Evolutionary conservation across 257 asterid species (phyloP).

Genomic region (Solanum peruvianum): DNA sequence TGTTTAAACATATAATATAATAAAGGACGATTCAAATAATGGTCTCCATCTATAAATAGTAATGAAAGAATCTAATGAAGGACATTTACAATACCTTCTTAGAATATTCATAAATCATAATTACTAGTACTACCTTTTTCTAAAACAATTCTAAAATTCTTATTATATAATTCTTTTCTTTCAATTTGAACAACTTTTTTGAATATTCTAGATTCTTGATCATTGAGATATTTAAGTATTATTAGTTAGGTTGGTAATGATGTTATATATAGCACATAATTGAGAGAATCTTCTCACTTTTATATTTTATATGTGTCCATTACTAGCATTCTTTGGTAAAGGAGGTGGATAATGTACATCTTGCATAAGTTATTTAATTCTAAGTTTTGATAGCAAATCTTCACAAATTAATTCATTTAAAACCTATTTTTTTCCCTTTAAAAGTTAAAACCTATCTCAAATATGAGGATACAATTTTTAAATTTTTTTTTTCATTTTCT

Average conservation of each 20-base stretch:
- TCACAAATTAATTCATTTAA: background rate
- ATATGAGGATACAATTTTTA: background rate
- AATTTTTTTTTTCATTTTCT: background rate
- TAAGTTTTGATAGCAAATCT: background rate
- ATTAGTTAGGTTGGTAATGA: background rate
- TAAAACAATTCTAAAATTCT: background rate
- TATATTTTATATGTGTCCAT: background rate
- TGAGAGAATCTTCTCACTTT: background rate
- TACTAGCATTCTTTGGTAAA: background rate
- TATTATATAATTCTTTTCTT: background rate
- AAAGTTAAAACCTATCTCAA: background rate
- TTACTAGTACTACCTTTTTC: background rate
- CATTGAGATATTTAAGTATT: background rate
- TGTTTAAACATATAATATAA: too few relatives aligned
- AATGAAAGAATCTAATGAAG: background rate
- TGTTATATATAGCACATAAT: background rate
- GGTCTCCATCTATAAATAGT: background rate
- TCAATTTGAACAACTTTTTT: background rate
- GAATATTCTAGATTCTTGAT: background rate
- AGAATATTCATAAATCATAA: background rate
- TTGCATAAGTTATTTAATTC: background rate
- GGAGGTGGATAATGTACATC: background rate
- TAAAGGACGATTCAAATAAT: background rate
- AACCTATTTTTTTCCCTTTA: too few relatives aligned
- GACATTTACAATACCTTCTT: background rate